phyloP scores from a whole-genome alignment of 306 rosid genomes.

The Cucumis cinereus region DNA sequence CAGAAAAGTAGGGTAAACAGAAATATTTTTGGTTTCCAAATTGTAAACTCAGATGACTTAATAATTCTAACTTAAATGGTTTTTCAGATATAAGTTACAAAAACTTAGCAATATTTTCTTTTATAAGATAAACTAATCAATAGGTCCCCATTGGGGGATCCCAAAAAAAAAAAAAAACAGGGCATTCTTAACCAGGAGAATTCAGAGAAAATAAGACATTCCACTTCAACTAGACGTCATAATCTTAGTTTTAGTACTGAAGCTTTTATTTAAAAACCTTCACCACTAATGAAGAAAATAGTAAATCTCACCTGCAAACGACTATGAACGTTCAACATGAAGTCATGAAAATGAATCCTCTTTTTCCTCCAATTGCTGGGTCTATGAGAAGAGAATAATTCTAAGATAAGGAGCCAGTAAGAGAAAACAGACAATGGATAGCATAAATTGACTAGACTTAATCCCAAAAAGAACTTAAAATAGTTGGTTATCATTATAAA shows the following conservation, averaged over 20 bases:
- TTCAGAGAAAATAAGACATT: neutral
- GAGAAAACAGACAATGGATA: neutral
- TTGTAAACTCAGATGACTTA: neutral
- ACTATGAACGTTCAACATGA: slow-evolving; percentile 88
- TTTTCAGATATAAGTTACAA: neutral
- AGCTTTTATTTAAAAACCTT: neutral
- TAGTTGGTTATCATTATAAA: neutral
- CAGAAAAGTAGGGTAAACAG: neutral
- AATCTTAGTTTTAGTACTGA: neutral
- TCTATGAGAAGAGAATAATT: slow-evolving; percentile 32
- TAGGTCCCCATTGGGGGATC: neutral
- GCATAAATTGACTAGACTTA: neutral
- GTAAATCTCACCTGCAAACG: slow-evolving; percentile 62
- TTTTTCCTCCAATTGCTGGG: slow-evolving; percentile 74
- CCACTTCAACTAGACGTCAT: neutral
- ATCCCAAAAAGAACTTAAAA: neutral
- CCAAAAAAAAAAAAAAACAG: neutral
- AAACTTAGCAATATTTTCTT: neutral
- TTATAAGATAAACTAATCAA: neutral
- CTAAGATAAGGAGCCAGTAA: slow-evolving; percentile 8
- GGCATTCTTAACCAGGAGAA: neutral
- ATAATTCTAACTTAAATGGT: neutral
- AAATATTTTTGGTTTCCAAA: neutral
- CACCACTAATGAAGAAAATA: neutral
- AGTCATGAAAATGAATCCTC: slow-evolving; percentile 96